Base-by-base conservation (phyloP, 179 eudicot species). In the Sideroxylon spinosum region DNA sequence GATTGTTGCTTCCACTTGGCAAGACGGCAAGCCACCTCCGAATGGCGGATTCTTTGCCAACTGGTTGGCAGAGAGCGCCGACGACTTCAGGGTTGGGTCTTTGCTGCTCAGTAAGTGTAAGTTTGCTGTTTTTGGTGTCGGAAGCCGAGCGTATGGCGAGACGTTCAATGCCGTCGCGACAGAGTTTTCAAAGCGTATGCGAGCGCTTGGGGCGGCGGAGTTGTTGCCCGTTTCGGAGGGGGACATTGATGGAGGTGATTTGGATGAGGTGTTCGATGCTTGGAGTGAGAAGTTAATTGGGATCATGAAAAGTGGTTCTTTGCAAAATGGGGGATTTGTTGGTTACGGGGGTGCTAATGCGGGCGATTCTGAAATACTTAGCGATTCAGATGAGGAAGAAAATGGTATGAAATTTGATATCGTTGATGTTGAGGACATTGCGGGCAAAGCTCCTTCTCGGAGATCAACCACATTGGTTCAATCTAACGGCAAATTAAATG, bases 351-450 rank as follows among this genome's bases (percentile, higher is more conserved):
- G 7, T 56, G 73, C 4, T 16, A 70, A 68, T 23, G 86, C 83
- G 50, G 82, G 84, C 59, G 83, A 59, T n/a, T 73, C 66, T 68
- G 90, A 84, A 86, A 63, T 63, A 85, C 85, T 44, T 73, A 81
- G 83, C 68, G 84, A 50, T 70, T 84, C 88, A 13, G 93, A 89
- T 68, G 98, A 92, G 20, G 90, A 83, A 57, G 91, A 83, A 37
- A 78, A 81, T 81, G 89, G 66, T 0, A 76, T 3, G 17, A 97
- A 86, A 26, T 68, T 81, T 7, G 90, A 71, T 59, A 85, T 95
- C 80, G 90, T 91, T 79, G 98, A 95, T 88, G 88, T 95, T 1
- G 98, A 95, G 85, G 98, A 95, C 76, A 82, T 95, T 76, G 99
- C 98, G 0, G 99, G 99, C 14, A 93, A 93, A 81, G 97, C 87